phyloP scores from a whole-genome alignment of 164 flowering plant species.

The Nymphaea thermarum region DNA sequence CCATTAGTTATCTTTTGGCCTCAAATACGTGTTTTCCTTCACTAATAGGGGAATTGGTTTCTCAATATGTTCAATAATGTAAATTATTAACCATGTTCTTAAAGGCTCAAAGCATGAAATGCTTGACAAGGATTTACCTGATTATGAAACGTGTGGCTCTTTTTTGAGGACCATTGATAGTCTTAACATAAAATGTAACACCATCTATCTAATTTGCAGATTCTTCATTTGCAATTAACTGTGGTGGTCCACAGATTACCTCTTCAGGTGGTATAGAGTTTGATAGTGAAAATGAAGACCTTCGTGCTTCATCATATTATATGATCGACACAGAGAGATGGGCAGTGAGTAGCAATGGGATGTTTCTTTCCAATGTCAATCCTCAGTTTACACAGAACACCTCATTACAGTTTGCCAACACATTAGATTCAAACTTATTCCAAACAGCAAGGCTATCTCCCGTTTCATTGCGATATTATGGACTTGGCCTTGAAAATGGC shows the following conservation, averaged over 20 bases:
- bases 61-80: too few species aligned
- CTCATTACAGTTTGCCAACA: constrained; percentile 30
- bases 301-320: constrained; percentile 60
- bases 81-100: too few species aligned
- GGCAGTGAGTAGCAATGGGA: constrained; percentile 78
- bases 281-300: background rate
- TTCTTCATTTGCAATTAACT: constrained; percentile 54
- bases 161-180: too few species aligned
- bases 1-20: too few species aligned
- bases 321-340: constrained; percentile 41
- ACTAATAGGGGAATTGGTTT: too few species aligned
- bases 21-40: too few species aligned
- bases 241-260: constrained; percentile 57
- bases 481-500: constrained; percentile 31
- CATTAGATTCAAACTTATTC: constrained; percentile 53
- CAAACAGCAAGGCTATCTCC: constrained; percentile 65
- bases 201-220: constrained; percentile 25
- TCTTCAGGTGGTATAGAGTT: background rate
- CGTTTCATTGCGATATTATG: constrained; percentile 75
- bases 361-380: constrained; percentile 22
- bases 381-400: constrained; percentile 17
- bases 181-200: too few species aligned
- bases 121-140: too few species aligned
- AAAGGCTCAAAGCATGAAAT: too few species aligned
- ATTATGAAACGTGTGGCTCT: too few species aligned